Percentiles rank a stretch among this genome's conserved stretches.
Conservation (phyloP, 1,284 basidiomycete genomes). For the Ganoderma lingzhi region DNA sequence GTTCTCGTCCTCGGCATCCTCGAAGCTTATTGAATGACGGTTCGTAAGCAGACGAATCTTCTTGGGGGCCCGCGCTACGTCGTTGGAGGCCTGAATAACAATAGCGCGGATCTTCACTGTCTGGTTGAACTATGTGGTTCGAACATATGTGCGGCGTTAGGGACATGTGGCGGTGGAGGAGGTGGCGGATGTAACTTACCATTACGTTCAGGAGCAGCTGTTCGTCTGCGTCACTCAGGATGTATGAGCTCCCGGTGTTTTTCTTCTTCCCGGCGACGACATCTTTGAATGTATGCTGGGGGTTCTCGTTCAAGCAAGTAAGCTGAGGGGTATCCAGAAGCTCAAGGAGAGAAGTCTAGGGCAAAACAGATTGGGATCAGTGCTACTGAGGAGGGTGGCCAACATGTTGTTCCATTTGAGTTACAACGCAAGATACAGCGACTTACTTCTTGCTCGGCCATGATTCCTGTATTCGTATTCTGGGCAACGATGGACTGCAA, state of each 20-base stretch:
- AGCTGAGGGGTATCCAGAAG: slow-evolving; percentile 68
- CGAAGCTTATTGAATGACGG: slow-evolving; percentile 71
- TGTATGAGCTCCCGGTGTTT: slow-evolving; percentile 57
- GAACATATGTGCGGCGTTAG: neutral
- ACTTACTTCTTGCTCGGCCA: slow-evolving; percentile 31
- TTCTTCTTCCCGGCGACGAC: slow-evolving; percentile 59
- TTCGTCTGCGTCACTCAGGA: slow-evolving; percentile 85
- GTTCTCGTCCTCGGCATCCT: slow-evolving; percentile 61
- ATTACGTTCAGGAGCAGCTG: slow-evolving; percentile 77
- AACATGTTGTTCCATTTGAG: too few relatives aligned
- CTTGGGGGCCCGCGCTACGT: slow-evolving; percentile 65
- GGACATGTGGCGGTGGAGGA: neutral
- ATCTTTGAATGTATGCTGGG: slow-evolving; percentile 64
- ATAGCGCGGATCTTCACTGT: slow-evolving; percentile 79
- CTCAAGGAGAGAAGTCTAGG: slow-evolving; percentile 65
- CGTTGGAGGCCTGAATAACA: slow-evolving; percentile 60
- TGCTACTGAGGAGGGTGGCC: neutral
- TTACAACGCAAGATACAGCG: neutral
- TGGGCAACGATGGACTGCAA: neutral
- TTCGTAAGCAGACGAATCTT: slow-evolving; percentile 76
- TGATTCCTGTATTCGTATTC: slow-evolving; percentile 2
- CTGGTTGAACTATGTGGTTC: slow-evolving; percentile 73
- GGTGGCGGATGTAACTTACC: slow-evolving; percentile 49
- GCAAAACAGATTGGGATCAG: slow-evolving; percentile 2
- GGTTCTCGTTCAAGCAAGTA: slow-evolving; percentile 81